A percentile compares a stretch with the other conserved stretches of the same genome.
Evolutionary conservation across 768 basidiomycete species (phyloP).

Genomic region (Boletus sp.): DNA sequence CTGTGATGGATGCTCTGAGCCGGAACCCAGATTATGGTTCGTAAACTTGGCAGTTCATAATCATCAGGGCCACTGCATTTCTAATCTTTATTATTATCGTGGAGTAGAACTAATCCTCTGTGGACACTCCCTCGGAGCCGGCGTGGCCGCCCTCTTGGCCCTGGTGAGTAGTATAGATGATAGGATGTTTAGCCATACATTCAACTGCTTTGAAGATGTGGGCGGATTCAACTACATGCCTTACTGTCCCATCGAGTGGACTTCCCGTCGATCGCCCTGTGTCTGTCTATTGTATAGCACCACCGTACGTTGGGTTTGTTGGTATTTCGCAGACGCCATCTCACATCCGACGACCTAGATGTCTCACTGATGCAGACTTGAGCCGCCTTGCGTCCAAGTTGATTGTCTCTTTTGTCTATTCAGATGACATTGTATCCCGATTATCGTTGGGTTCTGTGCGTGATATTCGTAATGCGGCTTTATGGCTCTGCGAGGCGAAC

Average conservation of each 20-base stretch:
- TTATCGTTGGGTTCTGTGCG: conserved; percentile 75
- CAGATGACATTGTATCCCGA: conserved; percentile 76
- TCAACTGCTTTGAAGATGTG: conserved; percentile 57
- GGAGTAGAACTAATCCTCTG: conserved; percentile 64
- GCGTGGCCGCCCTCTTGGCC: conserved; percentile 71
- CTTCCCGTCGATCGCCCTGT: conserved; percentile 64
- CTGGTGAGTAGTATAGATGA: conserved; percentile 44
- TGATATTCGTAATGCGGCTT: conserved; percentile 68
- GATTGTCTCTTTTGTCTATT: conserved; percentile 77
- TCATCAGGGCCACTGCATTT: not conserved
- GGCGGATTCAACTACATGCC: conserved; percentile 77
- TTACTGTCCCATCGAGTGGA: conserved; percentile 64
- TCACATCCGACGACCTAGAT: conserved; percentile 35
- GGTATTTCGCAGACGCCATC: not conserved
- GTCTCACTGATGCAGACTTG: conserved; percentile 59
- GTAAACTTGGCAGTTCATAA: conserved; percentile 23
- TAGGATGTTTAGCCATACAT: not conserved
- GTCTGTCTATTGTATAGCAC: conserved; percentile 75
- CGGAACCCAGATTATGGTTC: conserved; percentile 70
- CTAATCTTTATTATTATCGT: conserved; percentile 1
- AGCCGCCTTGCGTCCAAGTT: conserved; percentile 57
- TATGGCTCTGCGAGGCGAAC: conserved; percentile 78
- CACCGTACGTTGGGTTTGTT: conserved; percentile 53
- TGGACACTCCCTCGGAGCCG: conserved; percentile 83
- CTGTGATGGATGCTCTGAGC: conserved; percentile 65